These are phyloP conservation scores for Phlebiopsis gigantea DNA, from an alignment of 768 basidiomycete species.

Conservation along the genomic window DNA sequence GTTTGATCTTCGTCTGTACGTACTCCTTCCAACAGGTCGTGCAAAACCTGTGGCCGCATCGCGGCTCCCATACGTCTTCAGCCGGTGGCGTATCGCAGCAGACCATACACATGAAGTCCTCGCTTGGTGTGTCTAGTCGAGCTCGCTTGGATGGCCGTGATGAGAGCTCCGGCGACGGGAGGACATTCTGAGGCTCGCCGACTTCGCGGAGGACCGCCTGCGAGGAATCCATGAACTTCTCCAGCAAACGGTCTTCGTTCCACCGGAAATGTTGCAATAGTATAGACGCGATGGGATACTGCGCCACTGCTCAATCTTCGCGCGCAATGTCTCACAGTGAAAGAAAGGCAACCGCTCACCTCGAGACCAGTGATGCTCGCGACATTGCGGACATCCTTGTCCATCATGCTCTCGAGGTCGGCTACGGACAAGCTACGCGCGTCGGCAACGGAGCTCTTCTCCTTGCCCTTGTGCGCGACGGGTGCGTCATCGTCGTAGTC, in stretches of 20 bases:
- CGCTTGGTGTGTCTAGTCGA: conserved; percentile 23
- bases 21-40: conserved; percentile 81
- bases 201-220: conserved; percentile 46
- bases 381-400: conserved; percentile 22
- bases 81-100: conserved; percentile 72
- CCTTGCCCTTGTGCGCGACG: conserved; percentile 20
- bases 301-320: conserved; percentile 1
- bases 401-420: conserved; percentile 19
- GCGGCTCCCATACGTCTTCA: conserved; percentile 58
- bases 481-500: conserved; percentile 20
- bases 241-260: conserved; percentile 95
- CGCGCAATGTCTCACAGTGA: background rate
- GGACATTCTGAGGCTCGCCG: conserved; percentile 25
- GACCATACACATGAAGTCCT: conserved; percentile 78
- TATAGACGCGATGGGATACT: conserved; percentile 70
- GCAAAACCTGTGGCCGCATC: conserved; percentile 85
- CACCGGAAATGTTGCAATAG: conserved; percentile 82
- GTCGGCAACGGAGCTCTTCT: conserved; percentile 17
- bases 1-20: conserved; percentile 69
- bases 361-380: conserved; percentile 25
- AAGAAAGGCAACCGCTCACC: conserved; percentile 15
- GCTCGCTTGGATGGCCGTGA: conserved; percentile 23
- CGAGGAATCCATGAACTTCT: conserved; percentile 93
- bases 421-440: conserved; percentile 20
- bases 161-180: conserved; percentile 8